phyloP scores from a whole-genome alignment of 306 rosid species.

The Pterocarpus santalinus region DNA sequence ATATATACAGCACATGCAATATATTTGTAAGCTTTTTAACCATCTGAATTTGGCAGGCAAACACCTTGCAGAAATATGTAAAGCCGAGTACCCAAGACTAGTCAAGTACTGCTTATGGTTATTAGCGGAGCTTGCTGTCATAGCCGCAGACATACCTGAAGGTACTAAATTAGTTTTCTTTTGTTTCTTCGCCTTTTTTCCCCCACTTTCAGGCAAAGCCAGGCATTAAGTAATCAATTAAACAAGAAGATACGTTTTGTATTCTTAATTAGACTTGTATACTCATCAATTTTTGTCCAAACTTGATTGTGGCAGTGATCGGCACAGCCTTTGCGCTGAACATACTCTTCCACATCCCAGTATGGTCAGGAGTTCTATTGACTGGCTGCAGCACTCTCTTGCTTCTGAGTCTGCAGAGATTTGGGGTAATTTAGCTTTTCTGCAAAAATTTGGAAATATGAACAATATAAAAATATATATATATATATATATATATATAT shows the following conservation, averaged over 20 bases:
- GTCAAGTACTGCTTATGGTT: slow-evolving; percentile 85
- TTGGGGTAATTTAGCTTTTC: slow-evolving; percentile 64
- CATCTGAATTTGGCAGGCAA: slow-evolving; percentile 58
- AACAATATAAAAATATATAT: neutral
- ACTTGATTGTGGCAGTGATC: slow-evolving; percentile 65
- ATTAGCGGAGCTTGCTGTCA: slow-evolving; percentile 84
- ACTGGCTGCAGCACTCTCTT: slow-evolving; percentile 86
- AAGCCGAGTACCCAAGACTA: slow-evolving; percentile 74
- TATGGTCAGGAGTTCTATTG: slow-evolving; percentile 82
- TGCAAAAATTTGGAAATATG: slow-evolving; percentile 5
- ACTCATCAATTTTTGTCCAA: neutral
- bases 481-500: no score
- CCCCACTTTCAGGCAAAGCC: no score
- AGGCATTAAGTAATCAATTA: no score
- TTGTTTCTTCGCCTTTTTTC: no score
- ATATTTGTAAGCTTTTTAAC: no score
- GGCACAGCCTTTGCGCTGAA: slow-evolving; percentile 93
- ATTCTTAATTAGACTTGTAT: no score
- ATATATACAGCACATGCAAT: no score
- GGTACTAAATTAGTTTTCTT: slow-evolving; percentile 39
- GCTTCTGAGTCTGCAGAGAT: slow-evolving; percentile 82
- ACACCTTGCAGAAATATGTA: slow-evolving; percentile 88
- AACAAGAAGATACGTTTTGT: no score
- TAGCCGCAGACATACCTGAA: slow-evolving; percentile 96
- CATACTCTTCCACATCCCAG: slow-evolving; percentile 78